Conservation (phyloP, 2,329 filamentous ascomycete genomes). For the Scleromitrula shiraiana region DNA sequence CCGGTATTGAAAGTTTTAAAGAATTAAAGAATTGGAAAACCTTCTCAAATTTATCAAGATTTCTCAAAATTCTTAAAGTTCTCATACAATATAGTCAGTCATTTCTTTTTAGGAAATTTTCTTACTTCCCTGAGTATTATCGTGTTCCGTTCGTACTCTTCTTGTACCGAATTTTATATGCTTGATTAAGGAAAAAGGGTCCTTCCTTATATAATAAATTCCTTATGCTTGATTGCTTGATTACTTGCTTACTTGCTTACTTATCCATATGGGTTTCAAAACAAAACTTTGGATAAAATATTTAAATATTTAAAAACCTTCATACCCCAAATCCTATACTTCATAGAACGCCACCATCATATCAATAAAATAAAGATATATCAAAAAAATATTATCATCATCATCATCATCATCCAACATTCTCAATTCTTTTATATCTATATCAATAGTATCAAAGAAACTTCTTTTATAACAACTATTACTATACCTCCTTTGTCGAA, state of each 20-base stretch:
- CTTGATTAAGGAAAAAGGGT: background rate
- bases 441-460: conserved; percentile 1
- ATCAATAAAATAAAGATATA: conserved; percentile 3
- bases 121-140: too few relatives aligned
- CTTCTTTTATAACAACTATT: background rate
- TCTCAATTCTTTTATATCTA: background rate
- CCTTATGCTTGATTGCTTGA: too few relatives aligned
- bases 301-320: conserved; percentile 8
- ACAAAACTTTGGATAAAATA: too few relatives aligned
- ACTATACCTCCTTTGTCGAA: conserved; percentile 1
- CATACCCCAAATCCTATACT: conserved; percentile 5
- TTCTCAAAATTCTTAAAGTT: too few relatives aligned
- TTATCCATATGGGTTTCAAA: too few relatives aligned
- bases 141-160: background rate
- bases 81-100: too few relatives aligned
- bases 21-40: background rate
- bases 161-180: conserved; percentile 1
- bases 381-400: background rate
- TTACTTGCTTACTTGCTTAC: too few relatives aligned
- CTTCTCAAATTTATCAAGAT: too few relatives aligned
- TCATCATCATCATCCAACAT: background rate
- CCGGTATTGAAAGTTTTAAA: conserved; percentile 9
- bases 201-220: too few relatives aligned
- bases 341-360: conserved; percentile 2
- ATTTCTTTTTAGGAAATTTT: too few relatives aligned